These are phyloP conservation scores for Boletellus sp. DNA, from an alignment of 768 basidiomycete species.

Conservation along the genomic window DNA sequence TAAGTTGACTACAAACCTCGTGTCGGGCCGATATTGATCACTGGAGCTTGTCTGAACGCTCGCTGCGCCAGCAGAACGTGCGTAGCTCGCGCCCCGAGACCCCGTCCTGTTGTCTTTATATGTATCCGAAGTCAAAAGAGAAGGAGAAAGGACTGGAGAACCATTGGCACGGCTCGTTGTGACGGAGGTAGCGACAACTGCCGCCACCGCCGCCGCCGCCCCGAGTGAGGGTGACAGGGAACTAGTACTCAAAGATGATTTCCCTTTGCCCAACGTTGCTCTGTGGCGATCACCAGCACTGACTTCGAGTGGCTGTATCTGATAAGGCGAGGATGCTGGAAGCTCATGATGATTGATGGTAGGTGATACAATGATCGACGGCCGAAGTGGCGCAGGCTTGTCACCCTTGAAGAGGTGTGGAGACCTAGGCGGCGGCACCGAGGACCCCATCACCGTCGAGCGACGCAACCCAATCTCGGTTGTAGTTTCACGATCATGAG, in stretches of 20 bases:
- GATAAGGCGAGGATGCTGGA: not conserved
- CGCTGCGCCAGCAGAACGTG: not conserved
- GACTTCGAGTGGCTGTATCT: not conserved
- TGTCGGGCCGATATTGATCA: not conserved
- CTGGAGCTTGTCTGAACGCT: not conserved
- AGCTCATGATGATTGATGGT: not conserved
- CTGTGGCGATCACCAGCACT: not conserved
- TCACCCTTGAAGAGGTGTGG: not conserved
- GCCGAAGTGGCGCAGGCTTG: not conserved
- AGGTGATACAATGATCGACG: conserved; percentile 2
- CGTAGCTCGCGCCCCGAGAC: not conserved
- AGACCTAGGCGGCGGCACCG: not conserved
- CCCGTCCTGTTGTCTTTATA: not conserved
- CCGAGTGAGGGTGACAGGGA: not conserved
- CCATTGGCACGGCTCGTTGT: not conserved
- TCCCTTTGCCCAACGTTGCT: not conserved
- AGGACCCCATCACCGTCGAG: not conserved
- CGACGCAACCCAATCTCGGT: not conserved
- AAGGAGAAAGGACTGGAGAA: not conserved
- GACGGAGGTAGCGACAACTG: not conserved
- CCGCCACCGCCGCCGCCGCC: not conserved
- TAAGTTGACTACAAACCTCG: conserved; percentile 5
- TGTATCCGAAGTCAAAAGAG: not conserved
- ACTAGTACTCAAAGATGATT: not conserved
- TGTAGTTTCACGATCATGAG: not conserved